phyloP scores from a whole-genome alignment of 1,284 basidiomycete species.

The Microbotryomycetes sp. region DNA sequence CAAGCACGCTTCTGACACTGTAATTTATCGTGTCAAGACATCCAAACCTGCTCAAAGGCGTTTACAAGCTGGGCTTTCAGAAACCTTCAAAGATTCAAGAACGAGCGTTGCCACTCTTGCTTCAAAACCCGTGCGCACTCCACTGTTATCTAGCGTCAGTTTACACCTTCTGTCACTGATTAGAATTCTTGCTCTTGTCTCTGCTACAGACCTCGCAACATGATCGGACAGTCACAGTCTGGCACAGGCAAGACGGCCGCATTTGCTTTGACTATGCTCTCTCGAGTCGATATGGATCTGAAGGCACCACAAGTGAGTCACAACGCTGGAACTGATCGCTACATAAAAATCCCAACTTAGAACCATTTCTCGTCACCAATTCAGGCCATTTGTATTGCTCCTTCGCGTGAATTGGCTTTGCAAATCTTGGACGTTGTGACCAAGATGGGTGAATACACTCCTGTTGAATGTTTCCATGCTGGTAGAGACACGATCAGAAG shows the following conservation, averaged over 20 bases:
- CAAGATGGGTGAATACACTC: constrained; percentile 91
- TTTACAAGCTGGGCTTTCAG: constrained; percentile 92
- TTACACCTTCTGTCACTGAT: constrained; percentile 22
- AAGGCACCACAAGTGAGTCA: constrained; percentile 69
- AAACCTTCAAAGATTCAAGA: constrained; percentile 99
- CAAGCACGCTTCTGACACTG: constrained; percentile 17
- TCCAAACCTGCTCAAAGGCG: constrained; percentile 85
- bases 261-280: constrained; percentile 95
- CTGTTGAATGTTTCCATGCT: constrained; percentile 86
- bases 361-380: neutral
- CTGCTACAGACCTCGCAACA: constrained; percentile 82
- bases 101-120: constrained; percentile 84
- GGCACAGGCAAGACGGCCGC: constrained; percentile 99
- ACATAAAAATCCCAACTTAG: neutral
- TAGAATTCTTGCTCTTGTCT: too few species aligned
- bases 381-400: constrained; percentile 87
- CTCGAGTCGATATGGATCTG: constrained; percentile 76
- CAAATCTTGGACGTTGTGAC: constrained; percentile 95
- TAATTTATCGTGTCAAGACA: constrained; percentile 51
- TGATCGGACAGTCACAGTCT: constrained; percentile 99
- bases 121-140: constrained; percentile 72
- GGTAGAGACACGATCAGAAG: constrained; percentile 70
- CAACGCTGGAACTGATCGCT: neutral
- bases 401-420: constrained; percentile 91
- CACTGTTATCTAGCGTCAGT: neutral